Evolutionary conservation across 2,329 filamentous ascomycete species (phyloP).

Genomic region (Emmonsiellopsis sp.): DNA sequence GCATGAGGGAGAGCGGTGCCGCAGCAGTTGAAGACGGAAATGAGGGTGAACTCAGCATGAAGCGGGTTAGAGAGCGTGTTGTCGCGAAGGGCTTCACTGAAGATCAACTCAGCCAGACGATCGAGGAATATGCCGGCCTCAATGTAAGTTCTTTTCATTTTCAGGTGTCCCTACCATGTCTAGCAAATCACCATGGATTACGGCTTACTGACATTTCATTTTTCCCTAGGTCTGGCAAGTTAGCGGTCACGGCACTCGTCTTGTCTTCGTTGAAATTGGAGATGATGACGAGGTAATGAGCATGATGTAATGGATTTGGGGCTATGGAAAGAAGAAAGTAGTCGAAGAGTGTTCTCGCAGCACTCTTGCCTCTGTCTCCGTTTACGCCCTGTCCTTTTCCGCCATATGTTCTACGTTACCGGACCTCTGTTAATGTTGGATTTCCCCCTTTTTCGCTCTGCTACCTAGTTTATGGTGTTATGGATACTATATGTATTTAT

Average conservation of each 20-base stretch:
- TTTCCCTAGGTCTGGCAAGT: constrained; percentile 65
- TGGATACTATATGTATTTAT: no score
- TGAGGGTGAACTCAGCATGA: constrained; percentile 70
- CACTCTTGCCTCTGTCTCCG: no score
- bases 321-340: background rate
- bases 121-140: constrained; percentile 80
- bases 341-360: background rate
- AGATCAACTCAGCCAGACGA: constrained; percentile 76
- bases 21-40: constrained; percentile 66
- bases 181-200: background rate
- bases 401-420: no score
- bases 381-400: no score
- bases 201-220: constrained; percentile 29
- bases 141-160: constrained; percentile 61
- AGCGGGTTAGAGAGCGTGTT: constrained; percentile 81
- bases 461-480: no score
- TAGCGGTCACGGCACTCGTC: constrained; percentile 57
- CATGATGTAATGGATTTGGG: background rate
- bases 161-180: background rate
- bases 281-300: constrained; percentile 43
- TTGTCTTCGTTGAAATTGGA: constrained; percentile 59
- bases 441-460: no score
- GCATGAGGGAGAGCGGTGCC: constrained; percentile 75
- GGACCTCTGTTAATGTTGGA: no score
- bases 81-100: constrained; percentile 94